Percentiles rank a stretch among this genome's conserved stretches.
phyloP scores from a whole-genome alignment of 306 rosid species.

The Cicer judaicum region DNA sequence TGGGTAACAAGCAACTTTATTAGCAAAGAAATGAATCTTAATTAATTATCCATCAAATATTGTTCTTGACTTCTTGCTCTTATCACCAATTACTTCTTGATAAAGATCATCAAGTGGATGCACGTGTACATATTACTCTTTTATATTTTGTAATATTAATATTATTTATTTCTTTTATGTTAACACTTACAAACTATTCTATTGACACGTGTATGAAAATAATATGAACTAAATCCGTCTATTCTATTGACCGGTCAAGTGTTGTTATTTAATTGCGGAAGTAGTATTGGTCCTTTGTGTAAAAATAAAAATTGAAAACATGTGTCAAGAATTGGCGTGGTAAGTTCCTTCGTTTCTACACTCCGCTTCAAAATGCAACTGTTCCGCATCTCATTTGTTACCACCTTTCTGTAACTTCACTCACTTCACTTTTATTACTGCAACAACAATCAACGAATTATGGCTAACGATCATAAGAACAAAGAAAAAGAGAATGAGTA shows the following conservation, averaged over 20 bases:
- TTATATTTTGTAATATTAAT: too few species aligned
- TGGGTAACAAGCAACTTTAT: conserved; percentile 35
- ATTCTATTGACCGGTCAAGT: too few species aligned
- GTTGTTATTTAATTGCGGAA: too few species aligned
- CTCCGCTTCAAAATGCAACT: conserved; percentile 37
- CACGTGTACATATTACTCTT: too few species aligned
- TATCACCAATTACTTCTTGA: too few species aligned
- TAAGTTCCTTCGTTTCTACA: not conserved
- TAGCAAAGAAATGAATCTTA: conserved; percentile 48
- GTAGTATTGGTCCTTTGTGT: too few species aligned
- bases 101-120: too few species aligned
- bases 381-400: conserved; percentile 34
- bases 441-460: not conserved
- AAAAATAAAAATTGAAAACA: not conserved
- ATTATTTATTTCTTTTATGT: too few species aligned
- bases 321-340: not conserved
- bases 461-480: conserved; percentile 27
- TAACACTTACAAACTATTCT: too few species aligned
- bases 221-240: too few species aligned
- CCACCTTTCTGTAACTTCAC: conserved; percentile 3
- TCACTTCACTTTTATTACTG: not conserved
- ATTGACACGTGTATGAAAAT: too few species aligned
- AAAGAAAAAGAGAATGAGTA: conserved; percentile 43
- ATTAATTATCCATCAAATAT: conserved; percentile 8
- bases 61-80: conserved; percentile 26